phyloP scores from a whole-genome alignment of 2,329 filamentous ascomycete genomes.

The Fusarium verrucosum region DNA sequence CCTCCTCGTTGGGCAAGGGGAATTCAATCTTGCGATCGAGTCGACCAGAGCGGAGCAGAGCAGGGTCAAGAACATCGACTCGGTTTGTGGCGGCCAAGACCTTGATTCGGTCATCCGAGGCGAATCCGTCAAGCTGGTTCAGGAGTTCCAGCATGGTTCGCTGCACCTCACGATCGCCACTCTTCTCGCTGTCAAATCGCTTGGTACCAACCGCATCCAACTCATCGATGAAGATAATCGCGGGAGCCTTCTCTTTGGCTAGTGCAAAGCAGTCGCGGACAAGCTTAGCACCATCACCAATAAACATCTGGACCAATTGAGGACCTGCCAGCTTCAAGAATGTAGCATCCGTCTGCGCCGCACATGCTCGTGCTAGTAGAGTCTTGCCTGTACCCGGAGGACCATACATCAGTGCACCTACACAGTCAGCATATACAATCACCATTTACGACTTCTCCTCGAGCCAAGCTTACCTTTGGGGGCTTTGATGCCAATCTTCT shows the following conservation, averaged over 20 bases:
- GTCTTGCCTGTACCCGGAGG: slow-evolving; percentile 92
- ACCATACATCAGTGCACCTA: slow-evolving; percentile 98
- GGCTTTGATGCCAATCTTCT: slow-evolving; percentile 99
- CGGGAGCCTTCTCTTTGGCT: slow-evolving; percentile 97
- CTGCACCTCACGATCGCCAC: slow-evolving; percentile 96
- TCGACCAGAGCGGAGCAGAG: slow-evolving; percentile 88
- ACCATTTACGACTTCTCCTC: slow-evolving; percentile 60
- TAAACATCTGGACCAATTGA: slow-evolving; percentile 99
- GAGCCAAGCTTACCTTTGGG: slow-evolving; percentile 83
- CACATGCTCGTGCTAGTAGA: slow-evolving; percentile 91
- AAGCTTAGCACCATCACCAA: slow-evolving; percentile 96
- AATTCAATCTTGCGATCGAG: slow-evolving; percentile 98
- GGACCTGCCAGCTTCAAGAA: slow-evolving; percentile 98
- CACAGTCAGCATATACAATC: slow-evolving; percentile 77
- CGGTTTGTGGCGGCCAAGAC: slow-evolving; percentile 94
- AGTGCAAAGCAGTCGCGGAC: slow-evolving; percentile 97
- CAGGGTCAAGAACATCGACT: slow-evolving; percentile 92
- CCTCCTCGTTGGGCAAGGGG: slow-evolving; percentile 96
- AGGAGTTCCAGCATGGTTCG: slow-evolving; percentile 98
- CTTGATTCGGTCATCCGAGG: slow-evolving; percentile 96
- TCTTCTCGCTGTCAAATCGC: slow-evolving; percentile 98
- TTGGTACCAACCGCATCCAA: slow-evolving; percentile 98
- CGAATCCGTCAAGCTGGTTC: slow-evolving; percentile 98
- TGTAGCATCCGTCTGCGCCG: slow-evolving; percentile 96
- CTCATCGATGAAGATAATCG: slow-evolving; percentile 99